Evolutionary conservation across 2,329 filamentous ascomycete species (phyloP).

Genomic region (Magnaporthiopsis poae): DNA sequence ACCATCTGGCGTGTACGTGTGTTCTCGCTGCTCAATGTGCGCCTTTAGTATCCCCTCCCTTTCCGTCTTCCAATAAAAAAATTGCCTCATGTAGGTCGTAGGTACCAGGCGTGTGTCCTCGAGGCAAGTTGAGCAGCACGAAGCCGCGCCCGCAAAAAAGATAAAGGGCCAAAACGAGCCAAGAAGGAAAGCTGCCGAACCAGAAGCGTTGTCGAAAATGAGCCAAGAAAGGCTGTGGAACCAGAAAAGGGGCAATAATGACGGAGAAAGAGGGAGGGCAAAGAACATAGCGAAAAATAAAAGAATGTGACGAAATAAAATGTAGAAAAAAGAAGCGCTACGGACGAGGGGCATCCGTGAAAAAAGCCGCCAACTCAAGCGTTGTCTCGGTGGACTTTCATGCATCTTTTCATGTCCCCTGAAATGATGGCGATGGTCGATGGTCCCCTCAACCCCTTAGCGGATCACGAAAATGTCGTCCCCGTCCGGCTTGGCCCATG

Average conservation of each 20-base stretch:
- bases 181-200: neutral
- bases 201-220: neutral
- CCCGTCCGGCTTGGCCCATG: neutral
- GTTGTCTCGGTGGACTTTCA: neutral
- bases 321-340: neutral
- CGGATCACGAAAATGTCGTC: slow-evolving; percentile 2
- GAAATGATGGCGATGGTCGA: neutral
- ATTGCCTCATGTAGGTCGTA: neutral
- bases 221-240: neutral
- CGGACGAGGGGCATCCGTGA: neutral
- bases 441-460: neutral
- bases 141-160: neutral
- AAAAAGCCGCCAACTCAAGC: neutral
- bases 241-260: neutral
- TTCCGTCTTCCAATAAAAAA: neutral
- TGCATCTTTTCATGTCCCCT: neutral
- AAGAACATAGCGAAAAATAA: neutral
- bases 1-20: neutral
- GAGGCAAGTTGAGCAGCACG: neutral
- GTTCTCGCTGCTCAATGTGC: neutral
- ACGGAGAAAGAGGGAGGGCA: neutral
- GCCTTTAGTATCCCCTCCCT: neutral
- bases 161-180: neutral
- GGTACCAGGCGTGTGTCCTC: neutral
- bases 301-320: neutral